Evolutionary conservation across 371 early-diverging fungal species (phyloP).

Genomic region (Funneliformis caledonium): DNA sequence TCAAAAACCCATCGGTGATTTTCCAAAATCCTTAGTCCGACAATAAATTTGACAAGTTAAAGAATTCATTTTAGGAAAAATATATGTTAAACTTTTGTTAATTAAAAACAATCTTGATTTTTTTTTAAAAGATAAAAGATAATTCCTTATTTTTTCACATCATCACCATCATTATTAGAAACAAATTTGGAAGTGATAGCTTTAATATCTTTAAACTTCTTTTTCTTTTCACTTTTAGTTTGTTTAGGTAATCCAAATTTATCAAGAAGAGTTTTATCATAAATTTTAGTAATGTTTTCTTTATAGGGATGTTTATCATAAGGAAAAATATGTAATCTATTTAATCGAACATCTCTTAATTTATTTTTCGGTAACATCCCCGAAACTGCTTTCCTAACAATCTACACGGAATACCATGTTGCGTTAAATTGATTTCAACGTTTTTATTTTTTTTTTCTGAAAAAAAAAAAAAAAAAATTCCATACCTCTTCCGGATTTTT

Average conservation of each 20-base stretch:
- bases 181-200: neutral
- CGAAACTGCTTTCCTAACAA: conserved; percentile 90
- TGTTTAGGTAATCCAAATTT: neutral
- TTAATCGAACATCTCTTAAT: conserved; percentile 79
- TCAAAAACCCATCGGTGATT: too few relatives aligned
- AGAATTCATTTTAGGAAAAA: too few relatives aligned
- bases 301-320: conserved; percentile 91
- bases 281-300: conserved; percentile 83
- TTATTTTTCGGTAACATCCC: conserved; percentile 97
- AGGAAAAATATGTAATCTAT: conserved; percentile 85
- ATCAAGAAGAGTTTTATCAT: conserved; percentile 54
- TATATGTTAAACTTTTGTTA: too few relatives aligned
- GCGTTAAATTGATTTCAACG: too few relatives aligned
- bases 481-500: conserved; percentile 80
- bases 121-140: too few relatives aligned
- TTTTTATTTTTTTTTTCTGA: neutral
- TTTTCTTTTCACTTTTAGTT: neutral
- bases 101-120: too few relatives aligned
- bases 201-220: neutral
- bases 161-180: neutral
- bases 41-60: too few relatives aligned
- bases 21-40: too few relatives aligned
- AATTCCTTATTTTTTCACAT: neutral
- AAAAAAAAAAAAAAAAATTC: neutral
- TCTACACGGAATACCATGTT: conserved; percentile 43